Conservation (phyloP, 768 basidiomycete species). For the Polyporus arcularius region DNA sequence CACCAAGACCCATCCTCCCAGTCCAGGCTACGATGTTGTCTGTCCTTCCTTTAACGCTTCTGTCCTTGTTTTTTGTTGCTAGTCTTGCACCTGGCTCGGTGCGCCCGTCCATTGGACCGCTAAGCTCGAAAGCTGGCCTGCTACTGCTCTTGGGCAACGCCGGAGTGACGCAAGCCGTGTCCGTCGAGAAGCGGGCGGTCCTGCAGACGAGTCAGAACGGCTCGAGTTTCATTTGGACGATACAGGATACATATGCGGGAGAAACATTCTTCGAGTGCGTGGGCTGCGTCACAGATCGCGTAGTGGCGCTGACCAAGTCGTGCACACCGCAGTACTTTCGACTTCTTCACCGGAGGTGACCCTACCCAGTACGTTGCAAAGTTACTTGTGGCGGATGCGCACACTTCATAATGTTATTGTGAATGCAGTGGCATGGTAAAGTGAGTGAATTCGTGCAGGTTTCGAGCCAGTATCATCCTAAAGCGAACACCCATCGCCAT, state of each 20-base stretch:
- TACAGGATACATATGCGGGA: conserved; percentile 67
- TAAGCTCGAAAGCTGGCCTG: background rate
- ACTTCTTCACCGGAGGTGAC: conserved; percentile 61
- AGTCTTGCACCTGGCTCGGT: background rate
- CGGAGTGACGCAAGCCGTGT: conserved; percentile 1
- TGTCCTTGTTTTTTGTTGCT: conserved; percentile 17
- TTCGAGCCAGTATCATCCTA: background rate
- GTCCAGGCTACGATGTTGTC: conserved; percentile 20
- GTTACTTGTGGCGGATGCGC: conserved; percentile 3
- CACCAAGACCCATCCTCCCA: background rate
- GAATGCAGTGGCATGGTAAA: conserved; percentile 64
- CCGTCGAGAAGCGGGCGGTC: conserved; percentile 14
- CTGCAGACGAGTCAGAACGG: conserved; percentile 47
- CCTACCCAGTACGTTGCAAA: conserved; percentile 60
- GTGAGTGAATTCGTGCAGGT: conserved; percentile 42
- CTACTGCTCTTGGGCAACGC: background rate
- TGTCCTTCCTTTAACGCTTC: conserved; percentile 20
- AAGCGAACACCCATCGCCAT: background rate
- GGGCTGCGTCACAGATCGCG: conserved; percentile 11
- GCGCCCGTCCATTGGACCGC: background rate
- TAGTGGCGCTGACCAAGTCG: background rate
- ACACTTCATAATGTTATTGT: conserved; percentile 18
- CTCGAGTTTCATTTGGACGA: conserved; percentile 62
- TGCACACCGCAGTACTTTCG: conserved; percentile 44
- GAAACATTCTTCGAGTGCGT: conserved; percentile 69